phyloP scores from a whole-genome alignment of 2,329 filamentous ascomycete genomes.

The Penicillium sp. region DNA sequence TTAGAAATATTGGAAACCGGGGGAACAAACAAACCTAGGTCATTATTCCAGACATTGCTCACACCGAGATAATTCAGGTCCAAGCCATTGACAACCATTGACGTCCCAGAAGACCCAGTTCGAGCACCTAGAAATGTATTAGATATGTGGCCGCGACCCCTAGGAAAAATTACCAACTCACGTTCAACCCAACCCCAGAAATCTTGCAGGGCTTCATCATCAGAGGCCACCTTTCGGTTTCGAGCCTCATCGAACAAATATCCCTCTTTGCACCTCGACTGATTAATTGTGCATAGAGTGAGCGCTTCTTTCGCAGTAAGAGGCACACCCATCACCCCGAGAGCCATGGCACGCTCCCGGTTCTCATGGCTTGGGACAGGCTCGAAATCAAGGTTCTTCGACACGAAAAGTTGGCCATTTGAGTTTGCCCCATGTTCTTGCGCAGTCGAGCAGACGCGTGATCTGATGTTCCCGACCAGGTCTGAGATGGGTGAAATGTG shows the following conservation, averaged over 20 bases:
- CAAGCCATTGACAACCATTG: conserved; percentile 55
- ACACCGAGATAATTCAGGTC: conserved; percentile 63
- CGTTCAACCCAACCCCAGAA: conserved; percentile 59
- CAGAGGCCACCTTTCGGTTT: conserved; percentile 55
- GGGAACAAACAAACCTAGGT: conserved; percentile 44
- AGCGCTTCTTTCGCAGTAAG: conserved; percentile 41
- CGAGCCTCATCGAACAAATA: conserved; percentile 53
- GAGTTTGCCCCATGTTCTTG: conserved; percentile 6
- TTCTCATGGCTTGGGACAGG: conserved; percentile 39
- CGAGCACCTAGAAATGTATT: conserved; percentile 36
- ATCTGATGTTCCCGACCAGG: conserved; percentile 29
- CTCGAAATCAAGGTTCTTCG: conserved; percentile 10
- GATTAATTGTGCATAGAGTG: conserved; percentile 40
- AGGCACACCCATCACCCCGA: conserved; percentile 26
- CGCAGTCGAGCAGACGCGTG: conserved; percentile 21
- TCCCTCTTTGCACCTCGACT: conserved; percentile 54
- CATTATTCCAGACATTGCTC: conserved; percentile 57
- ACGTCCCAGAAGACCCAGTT: conserved; percentile 42
- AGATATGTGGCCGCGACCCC: neutral
- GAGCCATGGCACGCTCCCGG: conserved; percentile 35
- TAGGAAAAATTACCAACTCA: conserved; percentile 22
- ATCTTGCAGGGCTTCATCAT: conserved; percentile 56
- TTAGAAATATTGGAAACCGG: neutral
- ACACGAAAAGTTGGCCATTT: conserved; percentile 5
- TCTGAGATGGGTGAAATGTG: conserved; percentile 29